phyloP scores from a whole-genome alignment of 371 early-diverging fungal species.

The Batkoa obscura region DNA sequence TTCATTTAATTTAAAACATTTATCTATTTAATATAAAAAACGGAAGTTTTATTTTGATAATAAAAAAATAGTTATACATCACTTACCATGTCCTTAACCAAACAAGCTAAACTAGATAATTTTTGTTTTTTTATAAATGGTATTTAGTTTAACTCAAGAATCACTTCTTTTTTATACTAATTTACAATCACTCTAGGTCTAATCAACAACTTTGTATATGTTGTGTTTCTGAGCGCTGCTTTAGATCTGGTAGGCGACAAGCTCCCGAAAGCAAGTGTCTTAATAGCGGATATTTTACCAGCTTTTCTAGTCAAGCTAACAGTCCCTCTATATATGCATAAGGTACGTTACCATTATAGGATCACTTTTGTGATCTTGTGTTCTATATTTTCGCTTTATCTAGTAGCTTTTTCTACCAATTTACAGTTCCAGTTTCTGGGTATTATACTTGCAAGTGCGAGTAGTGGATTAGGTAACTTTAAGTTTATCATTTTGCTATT shows the following conservation, averaged over 20 bases:
- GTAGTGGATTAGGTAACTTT: conserved; percentile 13
- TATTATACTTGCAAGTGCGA: conserved; percentile 20
- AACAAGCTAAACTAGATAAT: no score
- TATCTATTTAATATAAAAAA: no score
- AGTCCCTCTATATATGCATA: conserved; percentile 20
- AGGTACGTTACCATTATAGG: conserved; percentile 11
- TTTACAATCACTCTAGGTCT: neutral
- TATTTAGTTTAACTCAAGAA: no score
- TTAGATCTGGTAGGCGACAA: conserved; percentile 19
- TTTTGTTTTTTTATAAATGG: no score
- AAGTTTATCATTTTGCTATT: no score
- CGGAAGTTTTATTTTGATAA: no score
- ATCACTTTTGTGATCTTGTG: neutral
- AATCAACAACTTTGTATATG: conserved; percentile 26
- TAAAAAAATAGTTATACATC: no score
- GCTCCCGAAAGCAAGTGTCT: conserved; percentile 17
- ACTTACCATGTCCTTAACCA: no score
- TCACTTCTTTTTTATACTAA: neutral
- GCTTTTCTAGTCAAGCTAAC: conserved; percentile 17
- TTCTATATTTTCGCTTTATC: conserved; percentile 1
- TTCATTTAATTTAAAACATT: no score
- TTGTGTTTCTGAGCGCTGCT: conserved; percentile 27
- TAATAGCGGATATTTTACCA: conserved; percentile 26
- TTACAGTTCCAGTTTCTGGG: conserved; percentile 14
- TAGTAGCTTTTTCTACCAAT: conserved; percentile 12